phyloP scores from a whole-genome alignment of 176 grass and related monocot species.

The Hyparrhenia diplandra region DNA sequence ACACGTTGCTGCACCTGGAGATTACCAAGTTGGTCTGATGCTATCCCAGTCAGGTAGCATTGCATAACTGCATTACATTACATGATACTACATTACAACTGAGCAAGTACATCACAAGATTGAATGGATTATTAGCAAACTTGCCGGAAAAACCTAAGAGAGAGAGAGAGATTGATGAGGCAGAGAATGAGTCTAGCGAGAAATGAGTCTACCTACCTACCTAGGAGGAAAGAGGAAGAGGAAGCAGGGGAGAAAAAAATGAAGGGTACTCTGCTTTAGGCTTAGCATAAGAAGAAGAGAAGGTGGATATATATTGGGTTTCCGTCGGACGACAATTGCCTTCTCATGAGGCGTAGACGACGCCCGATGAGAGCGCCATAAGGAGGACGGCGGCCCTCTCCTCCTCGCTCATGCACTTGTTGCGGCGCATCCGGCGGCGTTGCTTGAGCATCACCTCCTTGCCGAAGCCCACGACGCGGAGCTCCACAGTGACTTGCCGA shows the following conservation, averaged over 20 bases:
- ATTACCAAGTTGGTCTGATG: not conserved
- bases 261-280: not conserved
- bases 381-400: slow-evolving; percentile 71
- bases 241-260: too few relatives aligned
- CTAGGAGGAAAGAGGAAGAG: too few relatives aligned
- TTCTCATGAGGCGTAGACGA: slow-evolving; percentile 51
- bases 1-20: not conserved
- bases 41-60: not conserved
- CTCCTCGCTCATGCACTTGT: slow-evolving; percentile 56
- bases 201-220: too few relatives aligned
- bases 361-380: slow-evolving; percentile 78
- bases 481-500: slow-evolving; percentile 25
- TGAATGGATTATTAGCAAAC: not conserved
- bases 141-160: not conserved
- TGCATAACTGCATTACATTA: not conserved
- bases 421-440: slow-evolving; percentile 44
- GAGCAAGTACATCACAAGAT: not conserved
- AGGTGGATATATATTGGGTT: too few relatives aligned
- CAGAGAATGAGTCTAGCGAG: not conserved
- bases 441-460: slow-evolving; percentile 47
- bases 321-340: not conserved
- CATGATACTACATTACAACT: not conserved
- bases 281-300: not conserved
- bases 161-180: not conserved
- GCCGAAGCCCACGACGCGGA: slow-evolving; percentile 39